Percentiles rank a stretch among this genome's conserved stretches.
phyloP scores from a whole-genome alignment of 768 basidiomycete species.

The Trametes cinnabarina region DNA sequence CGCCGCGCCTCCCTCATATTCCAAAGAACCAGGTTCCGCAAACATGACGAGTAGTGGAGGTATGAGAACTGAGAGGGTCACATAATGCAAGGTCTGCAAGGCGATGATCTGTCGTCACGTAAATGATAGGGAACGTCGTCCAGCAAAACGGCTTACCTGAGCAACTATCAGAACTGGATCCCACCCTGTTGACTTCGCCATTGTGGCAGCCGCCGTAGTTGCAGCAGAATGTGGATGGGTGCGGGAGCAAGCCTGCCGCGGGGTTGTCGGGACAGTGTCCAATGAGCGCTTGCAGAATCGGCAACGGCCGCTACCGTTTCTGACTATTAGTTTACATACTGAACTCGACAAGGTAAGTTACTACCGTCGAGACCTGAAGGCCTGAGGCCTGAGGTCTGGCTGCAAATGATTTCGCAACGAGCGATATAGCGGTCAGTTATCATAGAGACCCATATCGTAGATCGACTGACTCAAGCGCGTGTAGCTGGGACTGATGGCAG shows the following conservation, averaged over 20 bases:
- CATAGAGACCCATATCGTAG: too few species aligned
- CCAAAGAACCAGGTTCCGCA: conserved; percentile 67
- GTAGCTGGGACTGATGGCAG: too few species aligned
- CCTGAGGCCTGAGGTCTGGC: too few species aligned
- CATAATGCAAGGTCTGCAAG: conserved; percentile 90
- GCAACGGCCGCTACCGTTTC: not conserved
- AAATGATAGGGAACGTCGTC: not conserved
- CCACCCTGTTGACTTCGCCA: conserved; percentile 61
- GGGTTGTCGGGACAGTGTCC: too few species aligned
- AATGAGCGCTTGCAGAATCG: not conserved
- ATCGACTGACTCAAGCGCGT: too few species aligned
- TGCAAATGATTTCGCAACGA: too few species aligned
- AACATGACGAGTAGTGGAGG: conserved; percentile 77
- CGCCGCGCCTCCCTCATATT: conserved; percentile 76
- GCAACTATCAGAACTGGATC: conserved; percentile 87
- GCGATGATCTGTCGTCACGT: conserved; percentile 70
- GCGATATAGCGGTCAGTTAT: too few species aligned
- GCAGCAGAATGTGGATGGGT: not conserved
- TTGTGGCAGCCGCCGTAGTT: conserved; percentile 13
- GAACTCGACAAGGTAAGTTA: too few species aligned
- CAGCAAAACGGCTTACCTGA: conserved; percentile 50
- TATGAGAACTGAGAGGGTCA: conserved; percentile 78
- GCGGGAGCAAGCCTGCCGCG: too few species aligned
- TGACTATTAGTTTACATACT: too few species aligned
- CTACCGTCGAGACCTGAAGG: too few species aligned